Evolutionary conservation across 176 grass and related monocot genomes (phyloP), one percentile per base, ranked within the genome.

Genomic region (Hyparrhenia diplandra): DNA sequence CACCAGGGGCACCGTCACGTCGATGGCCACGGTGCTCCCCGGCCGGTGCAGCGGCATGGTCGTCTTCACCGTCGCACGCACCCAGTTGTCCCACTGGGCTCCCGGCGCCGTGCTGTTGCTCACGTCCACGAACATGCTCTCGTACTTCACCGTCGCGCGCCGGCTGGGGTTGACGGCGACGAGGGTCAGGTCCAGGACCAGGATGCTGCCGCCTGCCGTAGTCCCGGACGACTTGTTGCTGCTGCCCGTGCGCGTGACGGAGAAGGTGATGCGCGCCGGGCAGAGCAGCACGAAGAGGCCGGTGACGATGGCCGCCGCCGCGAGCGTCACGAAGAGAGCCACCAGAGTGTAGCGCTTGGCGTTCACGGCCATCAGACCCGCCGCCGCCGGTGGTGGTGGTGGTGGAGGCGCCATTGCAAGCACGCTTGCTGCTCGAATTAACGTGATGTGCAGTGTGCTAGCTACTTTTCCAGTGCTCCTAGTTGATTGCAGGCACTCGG

Each of bases 61-160:
- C 41, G 69, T 9, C 3, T 24, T 10, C 41, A 71, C 40, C 24
- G 23, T 29, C 13, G 67, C 67, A 12, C 67, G 23, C 13, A 46
- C 6, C 24, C 41, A 71, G 68, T 13, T 71, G 10, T 17, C 37
- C 68, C 23, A 4, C n/a, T 16, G 40, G 3, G 18, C 46, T 5
- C 20, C 51, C 18, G 51, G 18, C 51, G 5, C 29, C 29, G 71
- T 74, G 46, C 72, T 37, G 72, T 57, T 36, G 47, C 30, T 54
- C 72, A 57, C 20, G 72, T 74, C 72, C 47, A 74, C 72, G 49
- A 55, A 55, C 47, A 74, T 21, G 72, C 29, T 54, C 28, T n/a
- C 1, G 72, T 74, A 74, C 10, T 1, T 12, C 17, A 74, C 72
- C 47, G 2, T 5, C 0, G 72, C 46, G 28, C 18, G 30, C 49